These are phyloP conservation scores for Aspergillus asperescens DNA, from an alignment of 495 filamentous ascomycete genomes.

Conservation along the genomic window DNA sequence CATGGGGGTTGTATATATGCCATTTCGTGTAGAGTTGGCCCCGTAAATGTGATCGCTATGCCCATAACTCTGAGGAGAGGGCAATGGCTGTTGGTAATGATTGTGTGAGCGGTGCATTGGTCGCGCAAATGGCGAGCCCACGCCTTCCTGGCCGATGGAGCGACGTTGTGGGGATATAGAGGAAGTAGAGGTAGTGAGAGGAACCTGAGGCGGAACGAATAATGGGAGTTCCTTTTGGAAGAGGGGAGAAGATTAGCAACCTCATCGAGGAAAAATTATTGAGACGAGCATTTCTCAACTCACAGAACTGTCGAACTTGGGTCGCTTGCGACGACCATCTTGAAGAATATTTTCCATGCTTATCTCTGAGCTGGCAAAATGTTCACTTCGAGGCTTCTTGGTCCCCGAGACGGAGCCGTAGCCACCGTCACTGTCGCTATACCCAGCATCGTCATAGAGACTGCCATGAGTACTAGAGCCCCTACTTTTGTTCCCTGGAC, in stretches of 20 bases:
- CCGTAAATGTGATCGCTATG: slow-evolving; percentile 47
- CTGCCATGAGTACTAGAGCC: slow-evolving; percentile 62
- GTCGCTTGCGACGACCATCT: slow-evolving; percentile 87
- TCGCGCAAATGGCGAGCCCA: slow-evolving; percentile 62
- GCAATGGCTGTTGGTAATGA: slow-evolving; percentile 63
- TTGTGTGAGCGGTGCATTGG: slow-evolving; percentile 70
- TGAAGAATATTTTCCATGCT: slow-evolving; percentile 97
- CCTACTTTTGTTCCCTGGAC: slow-evolving; percentile 61
- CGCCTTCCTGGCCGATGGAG: slow-evolving; percentile 52
- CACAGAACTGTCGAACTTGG: slow-evolving; percentile 97
- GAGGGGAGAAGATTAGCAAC: slow-evolving; percentile 13
- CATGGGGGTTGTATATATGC: slow-evolving; percentile 49
- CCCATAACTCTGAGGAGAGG: slow-evolving; percentile 72
- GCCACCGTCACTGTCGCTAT: slow-evolving; percentile 77
- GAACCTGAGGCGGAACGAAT: slow-evolving; percentile 90
- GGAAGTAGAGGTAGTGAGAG: slow-evolving; percentile 78
- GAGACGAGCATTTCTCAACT: slow-evolving; percentile 34
- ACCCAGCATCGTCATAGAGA: slow-evolving; percentile 62
- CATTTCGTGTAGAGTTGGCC: slow-evolving; percentile 31
- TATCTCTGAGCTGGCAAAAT: slow-evolving; percentile 89
- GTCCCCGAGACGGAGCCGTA: slow-evolving; percentile 64
- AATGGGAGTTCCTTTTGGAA: slow-evolving; percentile 77
- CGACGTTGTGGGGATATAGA: slow-evolving; percentile 90
- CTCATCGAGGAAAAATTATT: slow-evolving; percentile 3
- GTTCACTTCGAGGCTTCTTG: slow-evolving; percentile 68